Base-by-base conservation (phyloP, 176 grass and related monocot genomes). In the Panicum miliaceum region DNA sequence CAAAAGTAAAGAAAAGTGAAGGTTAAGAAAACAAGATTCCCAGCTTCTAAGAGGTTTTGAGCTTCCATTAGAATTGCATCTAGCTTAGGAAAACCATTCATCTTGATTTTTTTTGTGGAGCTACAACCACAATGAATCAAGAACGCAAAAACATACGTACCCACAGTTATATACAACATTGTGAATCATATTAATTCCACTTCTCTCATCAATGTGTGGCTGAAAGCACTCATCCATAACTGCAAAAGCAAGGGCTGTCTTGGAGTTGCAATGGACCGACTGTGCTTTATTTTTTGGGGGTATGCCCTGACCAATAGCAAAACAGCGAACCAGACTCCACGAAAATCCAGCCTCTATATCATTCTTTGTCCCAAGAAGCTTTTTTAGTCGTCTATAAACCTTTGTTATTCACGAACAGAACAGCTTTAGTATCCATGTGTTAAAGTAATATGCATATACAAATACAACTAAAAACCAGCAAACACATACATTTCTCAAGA, bases 191-290 rank as follows among this genome's bases (percentile, higher is more conserved):
- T 95, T 91, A 66, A 98, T 94, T 73, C 96, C 91, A 83, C 89
- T 95, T 94, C 93, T 89, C 68, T 93, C 87, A 80, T 98, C 96
- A 12, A 89, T 88, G 52, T 86, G 89, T 53, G 93, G 96, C 60
- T 67, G 71, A 82, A 98, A 98, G 59, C 96, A 98, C 83, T 98
- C 96, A 34, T 98, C 89, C 91, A 98, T 92, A 88, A 98, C 90
- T 77, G 88, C 82, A 71, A 93, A 90, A 77, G 96, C 91, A 82
- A 98, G 87, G 84, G 93, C 96, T 73, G 88, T 90, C 85, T 92
- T 98, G 77, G 93, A 92, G 77, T 94, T 98, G 85, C 93, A 96
- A 83, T 89, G 48, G 53, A 62, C 88, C 25, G 76, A 66, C 27
- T 83, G 81, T 48, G 74, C 67, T 81, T 88, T 89, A 63, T 37